Evolutionary conservation across 768 basidiomycete genomes (phyloP), one percentile per base, ranked within the genome.

Genomic region (Lactifluus pinguis): DNA sequence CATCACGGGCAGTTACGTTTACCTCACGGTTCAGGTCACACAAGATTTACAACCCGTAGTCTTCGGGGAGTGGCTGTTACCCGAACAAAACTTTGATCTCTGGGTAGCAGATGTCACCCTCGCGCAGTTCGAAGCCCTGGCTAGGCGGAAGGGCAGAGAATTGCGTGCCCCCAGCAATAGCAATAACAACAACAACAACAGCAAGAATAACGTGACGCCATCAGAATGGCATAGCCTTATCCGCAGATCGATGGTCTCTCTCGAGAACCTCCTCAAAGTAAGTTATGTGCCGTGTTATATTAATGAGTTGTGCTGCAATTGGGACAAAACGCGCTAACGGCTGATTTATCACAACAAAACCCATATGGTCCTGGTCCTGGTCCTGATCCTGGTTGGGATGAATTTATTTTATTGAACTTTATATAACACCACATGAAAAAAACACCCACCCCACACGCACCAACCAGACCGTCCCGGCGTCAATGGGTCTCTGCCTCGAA

Each of bases 11-110:
- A 85, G 83, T 67, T 95, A 94, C 75, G 76, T 95, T 39, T 86
- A 91, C 67, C 76, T 89, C 51, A 81, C 88, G 38, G 83, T 98
- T 9, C 97, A 99, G 73, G 88, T 98, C 59, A 98, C 97, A 7
- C 81, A 85, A 60, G 97, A 99, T 72, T 73, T 87, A 32, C 83
- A 93, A n/a, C 91, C 97, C 0, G 93, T 99, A 45, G 78, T 90
- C 0, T 97, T 78, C 69, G 75, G 84, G 19, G 80, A 84, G n/a
- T 89, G 85, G 84, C 70, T 76, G 30, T 75, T 99, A 21, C 92
- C 94, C 0, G 80, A 85, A 53, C 74, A 80, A 6, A 81, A 80
- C 17, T 82, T 90, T 65, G 86, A 92, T 65, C 75, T 98, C 19
- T 83, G 83, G 30, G 91, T 98, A 10, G 80, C 85, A 9, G 93